Evolutionary conservation across 345 rosid genomes (phyloP).

Genomic region (Eucalyptus erythrocorys): DNA sequence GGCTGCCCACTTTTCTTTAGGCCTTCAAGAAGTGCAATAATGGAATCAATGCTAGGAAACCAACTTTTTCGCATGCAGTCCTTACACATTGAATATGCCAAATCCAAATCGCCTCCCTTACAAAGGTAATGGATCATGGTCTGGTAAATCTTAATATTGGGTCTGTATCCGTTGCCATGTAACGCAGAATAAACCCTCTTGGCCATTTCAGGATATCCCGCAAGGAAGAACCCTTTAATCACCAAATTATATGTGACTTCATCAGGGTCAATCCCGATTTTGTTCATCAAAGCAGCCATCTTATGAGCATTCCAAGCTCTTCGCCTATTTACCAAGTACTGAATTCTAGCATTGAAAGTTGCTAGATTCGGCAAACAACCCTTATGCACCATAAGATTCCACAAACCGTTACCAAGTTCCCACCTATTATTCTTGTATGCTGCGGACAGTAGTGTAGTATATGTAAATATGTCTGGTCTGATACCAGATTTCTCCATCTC

Average conservation of each 20-base stretch:
- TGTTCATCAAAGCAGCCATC: constrained; percentile 50
- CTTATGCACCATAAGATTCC: constrained; percentile 74
- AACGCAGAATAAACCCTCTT: constrained; percentile 56
- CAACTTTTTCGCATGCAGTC: constrained; percentile 57
- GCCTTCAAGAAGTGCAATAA: constrained; percentile 40
- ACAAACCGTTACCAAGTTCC: constrained; percentile 59
- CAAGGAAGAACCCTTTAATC: constrained; percentile 61
- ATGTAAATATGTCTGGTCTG: constrained; percentile 62
- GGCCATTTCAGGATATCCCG: constrained; percentile 72
- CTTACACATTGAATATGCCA: constrained; percentile 64
- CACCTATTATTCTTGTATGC: constrained; percentile 38
- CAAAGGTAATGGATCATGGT: constrained; percentile 79
- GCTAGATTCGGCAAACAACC: constrained; percentile 68
- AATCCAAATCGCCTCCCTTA: constrained; percentile 39
- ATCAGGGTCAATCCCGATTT: constrained; percentile 42
- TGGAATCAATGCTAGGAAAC: constrained; percentile 51
- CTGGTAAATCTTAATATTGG: constrained; percentile 61
- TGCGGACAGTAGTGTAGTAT: constrained; percentile 62
- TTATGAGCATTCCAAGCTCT: constrained; percentile 67
- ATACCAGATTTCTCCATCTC: constrained; percentile 49
- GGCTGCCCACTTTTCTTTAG: constrained; percentile 31
- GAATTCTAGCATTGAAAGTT: constrained; percentile 70
- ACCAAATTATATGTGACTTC: constrained; percentile 67
- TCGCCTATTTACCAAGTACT: constrained; percentile 45
- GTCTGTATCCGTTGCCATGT: constrained; percentile 31